Percentiles rank a stretch among this genome's conserved stretches.
These are phyloP conservation scores for Xylariaceae sp. DNA, from an alignment of 2,329 filamentous ascomycete species.

Conservation along the genomic window DNA sequence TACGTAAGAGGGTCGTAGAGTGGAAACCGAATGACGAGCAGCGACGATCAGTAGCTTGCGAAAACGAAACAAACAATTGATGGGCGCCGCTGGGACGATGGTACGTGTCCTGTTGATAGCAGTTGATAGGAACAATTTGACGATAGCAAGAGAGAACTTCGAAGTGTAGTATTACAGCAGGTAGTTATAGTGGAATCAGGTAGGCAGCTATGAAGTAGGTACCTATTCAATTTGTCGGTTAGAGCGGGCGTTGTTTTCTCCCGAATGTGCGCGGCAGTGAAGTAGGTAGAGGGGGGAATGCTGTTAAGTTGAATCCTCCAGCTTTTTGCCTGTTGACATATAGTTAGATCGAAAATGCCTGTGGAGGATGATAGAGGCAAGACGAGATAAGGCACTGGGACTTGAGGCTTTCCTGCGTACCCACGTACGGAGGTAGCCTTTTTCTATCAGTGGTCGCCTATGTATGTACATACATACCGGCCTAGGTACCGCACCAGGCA, in stretches of 20 bases:
- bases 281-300: too few species aligned
- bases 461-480: too few species aligned
- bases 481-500: too few species aligned
- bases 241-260: neutral
- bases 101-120: conserved; percentile 3
- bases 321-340: too few species aligned
- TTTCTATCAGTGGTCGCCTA: too few species aligned
- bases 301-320: too few species aligned
- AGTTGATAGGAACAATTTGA: neutral
- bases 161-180: neutral
- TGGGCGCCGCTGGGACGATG: conserved; percentile 16
- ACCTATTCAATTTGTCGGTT: neutral
- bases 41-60: conserved; percentile 20
- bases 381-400: too few species aligned
- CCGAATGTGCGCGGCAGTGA: neutral
- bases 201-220: neutral
- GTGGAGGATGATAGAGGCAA: too few species aligned
- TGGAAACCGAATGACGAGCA: conserved; percentile 15
- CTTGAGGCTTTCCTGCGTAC: too few species aligned
- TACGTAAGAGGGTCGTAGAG: conserved; percentile 17
- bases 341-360: too few species aligned
- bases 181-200: neutral
- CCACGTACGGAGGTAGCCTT: too few species aligned
- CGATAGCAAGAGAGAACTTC: neutral
- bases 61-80: neutral